These are phyloP conservation scores for Ophiostoma novo-ulmi DNA, from an alignment of 2,329 filamentous ascomycete species.

Conservation along the genomic window DNA sequence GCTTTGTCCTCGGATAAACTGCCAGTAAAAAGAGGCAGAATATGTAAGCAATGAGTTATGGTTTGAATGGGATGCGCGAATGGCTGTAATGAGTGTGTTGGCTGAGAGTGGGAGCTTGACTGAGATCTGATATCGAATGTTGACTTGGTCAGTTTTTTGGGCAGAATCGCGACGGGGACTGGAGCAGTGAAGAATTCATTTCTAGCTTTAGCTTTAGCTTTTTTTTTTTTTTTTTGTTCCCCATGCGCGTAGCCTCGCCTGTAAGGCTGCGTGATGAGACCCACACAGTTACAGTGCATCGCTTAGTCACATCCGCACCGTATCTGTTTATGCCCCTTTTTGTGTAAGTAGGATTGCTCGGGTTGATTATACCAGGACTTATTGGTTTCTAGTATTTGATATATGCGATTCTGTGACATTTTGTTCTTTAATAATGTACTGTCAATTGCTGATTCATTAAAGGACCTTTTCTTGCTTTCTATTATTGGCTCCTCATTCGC, in stretches of 20 bases:
- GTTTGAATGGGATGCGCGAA: not conserved
- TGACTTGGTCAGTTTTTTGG: not conserved
- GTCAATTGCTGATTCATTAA: not conserved
- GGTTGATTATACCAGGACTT: not conserved
- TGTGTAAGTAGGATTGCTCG: not conserved
- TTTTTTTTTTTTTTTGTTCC: conserved; percentile 13
- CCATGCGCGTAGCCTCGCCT: conserved; percentile 11
- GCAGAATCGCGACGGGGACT: not conserved
- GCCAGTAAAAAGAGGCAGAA: conserved; percentile 2
- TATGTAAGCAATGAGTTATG: not conserved
- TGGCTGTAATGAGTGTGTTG: not conserved
- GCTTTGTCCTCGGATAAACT: not conserved
- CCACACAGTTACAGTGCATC: conserved; percentile 4
- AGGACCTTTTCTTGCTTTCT: not conserved
- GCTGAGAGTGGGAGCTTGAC: not conserved
- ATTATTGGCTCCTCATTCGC: not conserved
- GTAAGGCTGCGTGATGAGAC: not conserved
- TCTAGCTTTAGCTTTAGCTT: not conserved
- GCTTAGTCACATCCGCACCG: not conserved
- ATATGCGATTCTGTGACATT: not conserved
- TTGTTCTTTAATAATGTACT: not conserved
- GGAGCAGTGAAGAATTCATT: not conserved
- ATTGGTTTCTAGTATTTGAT: not conserved
- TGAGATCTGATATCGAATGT: not conserved
- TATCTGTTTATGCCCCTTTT: conserved; percentile 10